Evolutionary conservation across 164 flowering plant species (phyloP).

Genomic region (Vitis rupestris): DNA sequence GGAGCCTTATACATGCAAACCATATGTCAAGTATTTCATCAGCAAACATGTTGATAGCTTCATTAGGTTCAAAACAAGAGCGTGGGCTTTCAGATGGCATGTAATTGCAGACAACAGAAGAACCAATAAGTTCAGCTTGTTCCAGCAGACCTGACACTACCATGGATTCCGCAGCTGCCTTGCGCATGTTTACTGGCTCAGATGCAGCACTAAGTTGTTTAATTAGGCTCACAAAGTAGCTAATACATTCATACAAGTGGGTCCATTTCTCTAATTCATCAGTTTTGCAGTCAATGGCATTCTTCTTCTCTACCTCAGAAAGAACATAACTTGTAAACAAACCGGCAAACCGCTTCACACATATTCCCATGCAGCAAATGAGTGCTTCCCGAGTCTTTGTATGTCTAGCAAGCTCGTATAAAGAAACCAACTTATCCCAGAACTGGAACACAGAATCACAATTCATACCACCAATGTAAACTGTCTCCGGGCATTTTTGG

Average conservation of each 20-base stretch:
- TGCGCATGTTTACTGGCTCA: slow-evolving; percentile 78
- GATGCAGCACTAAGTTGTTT: slow-evolving; percentile 61
- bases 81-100: slow-evolving; percentile 25
- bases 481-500: slow-evolving; percentile 13
- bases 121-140: slow-evolving; percentile 52
- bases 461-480: slow-evolving; percentile 60
- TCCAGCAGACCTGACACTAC: slow-evolving; percentile 84
- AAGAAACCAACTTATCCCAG: slow-evolving; percentile 67
- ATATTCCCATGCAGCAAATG: slow-evolving; percentile 80
- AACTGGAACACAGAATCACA: slow-evolving; percentile 45
- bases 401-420: slow-evolving; percentile 56
- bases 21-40: slow-evolving; percentile 57
- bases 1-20: slow-evolving; percentile 73
- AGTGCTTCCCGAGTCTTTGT: slow-evolving; percentile 63
- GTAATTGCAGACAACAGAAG: slow-evolving; percentile 31
- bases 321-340: slow-evolving; percentile 31
- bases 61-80: slow-evolving; percentile 25
- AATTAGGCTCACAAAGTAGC: slow-evolving; percentile 43
- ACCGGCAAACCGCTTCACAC: slow-evolving; percentile 49
- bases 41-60: slow-evolving; percentile 53
- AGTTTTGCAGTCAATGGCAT: slow-evolving; percentile 13
- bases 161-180: slow-evolving; percentile 81
- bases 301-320: slow-evolving; percentile 12
- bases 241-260: slow-evolving; percentile 37
- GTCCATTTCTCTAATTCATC: slow-evolving; percentile 25